phyloP scores from a whole-genome alignment of 805 yeast genomes.

The Candida nanaspora region DNA sequence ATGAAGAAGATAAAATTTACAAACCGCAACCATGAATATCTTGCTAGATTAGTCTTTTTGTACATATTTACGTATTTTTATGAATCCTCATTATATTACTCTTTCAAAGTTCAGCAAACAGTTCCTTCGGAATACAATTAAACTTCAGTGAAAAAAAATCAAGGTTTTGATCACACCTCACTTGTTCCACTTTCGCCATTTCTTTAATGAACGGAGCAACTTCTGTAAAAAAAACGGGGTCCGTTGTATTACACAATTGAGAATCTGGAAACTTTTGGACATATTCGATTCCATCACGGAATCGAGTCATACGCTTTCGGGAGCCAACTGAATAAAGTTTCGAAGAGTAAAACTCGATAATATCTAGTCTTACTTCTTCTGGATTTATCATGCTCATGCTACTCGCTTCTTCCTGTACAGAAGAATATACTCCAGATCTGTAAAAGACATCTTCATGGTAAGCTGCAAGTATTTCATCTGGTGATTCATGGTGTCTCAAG shows the following conservation, averaged over 20 bases:
- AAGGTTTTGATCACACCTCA: slow-evolving; percentile 4
- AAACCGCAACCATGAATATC: not conserved
- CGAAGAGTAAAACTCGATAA: slow-evolving; percentile 21
- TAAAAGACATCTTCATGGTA: not conserved
- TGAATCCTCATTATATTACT: too few relatives aligned
- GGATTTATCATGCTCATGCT: not conserved
- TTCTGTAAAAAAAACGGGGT: slow-evolving; percentile 10
- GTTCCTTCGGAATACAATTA: not conserved
- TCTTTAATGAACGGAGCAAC: slow-evolving; percentile 19
- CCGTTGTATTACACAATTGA: slow-evolving; percentile 13
- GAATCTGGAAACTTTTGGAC: slow-evolving; percentile 14
- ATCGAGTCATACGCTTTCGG: slow-evolving; percentile 12
- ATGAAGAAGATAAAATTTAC: slow-evolving; percentile 11
- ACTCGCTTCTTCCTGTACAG: not conserved
- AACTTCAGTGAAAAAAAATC: slow-evolving; percentile 5
- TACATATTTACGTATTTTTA: not conserved
- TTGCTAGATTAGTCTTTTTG: not conserved
- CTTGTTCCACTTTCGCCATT: slow-evolving; percentile 21
- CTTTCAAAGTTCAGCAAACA: not conserved
- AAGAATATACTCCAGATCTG: too few relatives aligned
- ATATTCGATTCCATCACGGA: slow-evolving; percentile 15
- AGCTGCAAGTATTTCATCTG: not conserved
- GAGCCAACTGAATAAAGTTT: slow-evolving; percentile 17
- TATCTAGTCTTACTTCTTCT: not conserved
- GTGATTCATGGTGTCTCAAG: not conserved